A percentile compares a stretch with the other conserved stretches of the same genome.
These are phyloP conservation scores for Blastobotrys indianensis DNA, from an alignment of 1,139 yeast genomes.

Conservation along the genomic window DNA sequence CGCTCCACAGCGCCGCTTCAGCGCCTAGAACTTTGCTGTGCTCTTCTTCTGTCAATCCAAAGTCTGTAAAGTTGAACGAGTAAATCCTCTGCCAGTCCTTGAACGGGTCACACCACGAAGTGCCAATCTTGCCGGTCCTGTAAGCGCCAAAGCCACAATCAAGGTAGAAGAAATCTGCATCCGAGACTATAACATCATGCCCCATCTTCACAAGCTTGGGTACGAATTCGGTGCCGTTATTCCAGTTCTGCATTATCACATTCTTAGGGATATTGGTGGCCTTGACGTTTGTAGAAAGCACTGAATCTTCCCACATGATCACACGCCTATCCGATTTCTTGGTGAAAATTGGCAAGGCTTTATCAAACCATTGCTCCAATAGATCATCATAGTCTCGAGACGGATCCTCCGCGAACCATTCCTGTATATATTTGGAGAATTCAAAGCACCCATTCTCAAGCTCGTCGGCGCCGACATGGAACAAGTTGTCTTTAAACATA, in stretches of 20 bases:
- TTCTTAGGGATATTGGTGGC: constrained; percentile 26
- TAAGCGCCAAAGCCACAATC: constrained; percentile 47
- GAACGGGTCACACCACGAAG: constrained; percentile 45
- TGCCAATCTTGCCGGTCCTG: constrained; percentile 35
- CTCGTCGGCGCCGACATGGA: constrained; percentile 46
- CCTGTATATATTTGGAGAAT: constrained; percentile 26
- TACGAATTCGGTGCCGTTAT: constrained; percentile 25
- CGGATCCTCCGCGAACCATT: constrained; percentile 30
- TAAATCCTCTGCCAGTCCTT: constrained; percentile 46
- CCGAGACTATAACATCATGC: constrained; percentile 42
- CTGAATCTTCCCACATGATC: constrained; percentile 45
- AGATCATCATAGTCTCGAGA: constrained; percentile 33
- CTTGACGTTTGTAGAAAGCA: constrained; percentile 23
- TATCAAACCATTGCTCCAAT: constrained; percentile 38
- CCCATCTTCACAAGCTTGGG: constrained; percentile 37
- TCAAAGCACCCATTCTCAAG: constrained; percentile 37
- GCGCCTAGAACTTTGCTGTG: constrained; percentile 38
- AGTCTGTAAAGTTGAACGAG: constrained; percentile 32
- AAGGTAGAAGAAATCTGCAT: constrained; percentile 38
- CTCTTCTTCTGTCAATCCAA: constrained; percentile 23
- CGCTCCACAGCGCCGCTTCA: constrained; percentile 43
- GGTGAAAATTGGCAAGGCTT: constrained; percentile 35
- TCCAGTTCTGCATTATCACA: constrained; percentile 42
- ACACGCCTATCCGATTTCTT: constrained; percentile 26
- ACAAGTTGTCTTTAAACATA: constrained; percentile 37